Base-by-base conservation (phyloP, 2,329 filamentous ascomycete species). In the Sclerotinia spermophila region DNA sequence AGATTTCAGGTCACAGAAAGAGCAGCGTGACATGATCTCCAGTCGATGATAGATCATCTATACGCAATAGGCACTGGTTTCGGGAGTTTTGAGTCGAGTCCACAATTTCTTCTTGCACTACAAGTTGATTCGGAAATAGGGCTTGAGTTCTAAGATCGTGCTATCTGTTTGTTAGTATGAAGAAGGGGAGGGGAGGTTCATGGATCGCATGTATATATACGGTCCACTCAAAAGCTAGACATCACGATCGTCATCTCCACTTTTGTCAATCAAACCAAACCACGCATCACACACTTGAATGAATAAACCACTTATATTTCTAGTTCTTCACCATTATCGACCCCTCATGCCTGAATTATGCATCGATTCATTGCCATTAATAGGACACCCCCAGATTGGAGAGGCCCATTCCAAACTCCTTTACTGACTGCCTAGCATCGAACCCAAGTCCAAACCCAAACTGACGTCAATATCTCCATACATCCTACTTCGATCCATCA, bases 361-460 rank as follows among this genome's bases (percentile, higher is more conserved):
- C 59, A 44, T 61, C 44, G 17, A 44, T 44, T 58, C 38, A 44
- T 61, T 61, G 27, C 38, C 59, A 44, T 61, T 44, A n/a, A 61
- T 21, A 65, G 61, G 24, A 38, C 21, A 42, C 13, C 7, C n/a
- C 24, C n/a, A 60, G 40, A n/a, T n/a, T 42, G 35, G 35, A 15
- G 5, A 27, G 15, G 27, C 35, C 58, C 35, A 1, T 6, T 38
- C 58, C 24, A 2, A 51, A 65, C 61, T 65, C 61, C 44, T 6
- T 7, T 27, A 5, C 33, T 35, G 42, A 64, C 48, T 35, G 24
- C 44, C 61, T 7, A 45, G 24, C 42, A 21, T 38, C 40, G 30
- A 33, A 58, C 59, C 58, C 24, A 2, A 40, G 15, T 27, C 27
- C 27, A 8, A 24, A 35, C 60, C 24, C 61, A 64, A 48, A 38